Conservation (phyloP, 768 basidiomycete genomes). For the Cystobasidium tubakii region DNA sequence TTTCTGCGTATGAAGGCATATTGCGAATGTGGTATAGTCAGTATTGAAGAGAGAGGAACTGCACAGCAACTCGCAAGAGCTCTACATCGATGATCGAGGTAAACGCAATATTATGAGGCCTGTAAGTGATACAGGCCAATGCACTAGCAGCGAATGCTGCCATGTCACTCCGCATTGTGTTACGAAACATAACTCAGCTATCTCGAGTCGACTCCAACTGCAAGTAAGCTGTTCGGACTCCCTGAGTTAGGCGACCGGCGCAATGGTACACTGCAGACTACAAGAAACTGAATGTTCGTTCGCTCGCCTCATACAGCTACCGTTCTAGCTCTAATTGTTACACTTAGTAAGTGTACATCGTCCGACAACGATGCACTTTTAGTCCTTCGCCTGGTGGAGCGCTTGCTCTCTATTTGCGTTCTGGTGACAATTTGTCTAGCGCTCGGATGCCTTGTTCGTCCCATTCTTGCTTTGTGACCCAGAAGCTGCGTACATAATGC, state of each 20-base stretch:
- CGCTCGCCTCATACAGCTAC: neutral
- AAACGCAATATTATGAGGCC: no score
- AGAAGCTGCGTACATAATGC: slow-evolving; percentile 1
- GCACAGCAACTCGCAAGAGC: no score
- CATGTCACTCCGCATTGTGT: no score
- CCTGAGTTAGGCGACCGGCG: no score
- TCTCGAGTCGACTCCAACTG: no score
- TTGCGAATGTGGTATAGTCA: neutral
- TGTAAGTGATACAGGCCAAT: no score
- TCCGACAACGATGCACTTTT: neutral
- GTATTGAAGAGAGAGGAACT: no score
- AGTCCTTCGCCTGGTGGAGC: neutral
- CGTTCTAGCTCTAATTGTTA: neutral
- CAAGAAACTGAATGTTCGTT: neutral
- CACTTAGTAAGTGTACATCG: neutral
- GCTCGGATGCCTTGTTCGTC: slow-evolving; percentile 38
- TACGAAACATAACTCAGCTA: no score
- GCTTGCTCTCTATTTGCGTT: neutral
- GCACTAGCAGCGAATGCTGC: no score
- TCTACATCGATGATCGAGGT: no score
- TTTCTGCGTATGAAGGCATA: neutral
- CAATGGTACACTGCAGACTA: no score
- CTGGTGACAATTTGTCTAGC: slow-evolving; percentile 33
- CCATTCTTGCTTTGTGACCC: slow-evolving; percentile 38
- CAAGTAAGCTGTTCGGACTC: no score